Evolutionary conservation across 176 grass and related monocot genomes (phyloP), one percentile per base, ranked within the genome.

Genomic region (Ensete ventricosum): DNA sequence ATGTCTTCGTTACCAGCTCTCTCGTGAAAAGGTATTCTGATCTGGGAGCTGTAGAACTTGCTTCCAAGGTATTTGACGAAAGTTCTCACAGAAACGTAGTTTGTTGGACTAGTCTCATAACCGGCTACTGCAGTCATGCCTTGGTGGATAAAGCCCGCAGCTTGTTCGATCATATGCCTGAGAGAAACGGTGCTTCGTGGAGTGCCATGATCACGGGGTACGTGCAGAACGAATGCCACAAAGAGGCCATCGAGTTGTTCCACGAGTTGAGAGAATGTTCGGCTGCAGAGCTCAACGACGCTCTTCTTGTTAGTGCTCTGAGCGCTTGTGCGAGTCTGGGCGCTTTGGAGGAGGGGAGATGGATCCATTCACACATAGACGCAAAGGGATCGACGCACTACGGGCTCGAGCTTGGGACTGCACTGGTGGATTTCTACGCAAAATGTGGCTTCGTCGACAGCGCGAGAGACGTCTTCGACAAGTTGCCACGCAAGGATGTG

Each of bases 1-100:
- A 76, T 14, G 74, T 76, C 29, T 76, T 76, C 11, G 58, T 76
- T 9, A 76, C 74, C 43, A 76, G 74, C 43, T 76, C 74, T n/a
- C 74, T 76, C 3, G 20, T 76, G 2, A 24, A 50, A 2, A 16
- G 9, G 8, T 76, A 76, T 29, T 64, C 57, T 5, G 23, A 19
- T 64, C 20, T 52, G 48, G 74, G 74, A 11, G 10, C 9, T 14
- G 10, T 76, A 4, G 58, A 52, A 6, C 11, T 76, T 50, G 74
- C 74, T 24, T 59, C 74, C 48, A 62, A 76, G 58, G 27, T 64
- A 29, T 64, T 76, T 2, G 74, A 76, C 34, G 74, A 76, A 64
- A 76, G 58, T 50, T 64, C 74, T 51, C 63, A 76, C 58, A 62
- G 9, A 63, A 76, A 76, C 17, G 14, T 64, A 8, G 74, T 76